These are phyloP conservation scores for Pyrenophora tritici-repentis DNA, from an alignment of 2,329 filamentous ascomycete species.

Conservation along the genomic window DNA sequence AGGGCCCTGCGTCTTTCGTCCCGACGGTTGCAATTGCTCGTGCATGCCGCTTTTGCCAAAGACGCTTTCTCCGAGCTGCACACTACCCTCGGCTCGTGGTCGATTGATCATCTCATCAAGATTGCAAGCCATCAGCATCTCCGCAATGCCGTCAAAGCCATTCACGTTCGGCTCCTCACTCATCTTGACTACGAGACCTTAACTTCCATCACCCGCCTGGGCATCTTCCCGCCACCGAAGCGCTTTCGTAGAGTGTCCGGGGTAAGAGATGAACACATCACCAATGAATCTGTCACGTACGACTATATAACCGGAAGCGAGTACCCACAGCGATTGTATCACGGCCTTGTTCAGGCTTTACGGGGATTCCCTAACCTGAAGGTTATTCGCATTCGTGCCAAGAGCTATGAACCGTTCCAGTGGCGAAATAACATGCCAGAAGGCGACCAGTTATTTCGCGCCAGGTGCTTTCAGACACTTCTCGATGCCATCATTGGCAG, in stretches of 20 bases:
- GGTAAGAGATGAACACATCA: slow-evolving; percentile 22
- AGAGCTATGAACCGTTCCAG: slow-evolving; percentile 11
- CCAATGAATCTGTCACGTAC: slow-evolving; percentile 27
- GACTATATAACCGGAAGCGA: slow-evolving; percentile 23
- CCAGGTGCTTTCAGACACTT: slow-evolving; percentile 29
- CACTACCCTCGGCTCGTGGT: slow-evolving; percentile 32
- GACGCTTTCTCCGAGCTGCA: slow-evolving; percentile 27
- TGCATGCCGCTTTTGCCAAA: slow-evolving; percentile 27
- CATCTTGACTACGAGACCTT: slow-evolving; percentile 30
- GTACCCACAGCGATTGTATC: slow-evolving; percentile 22
- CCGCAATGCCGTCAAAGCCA: slow-evolving; percentile 20
- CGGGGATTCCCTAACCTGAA: slow-evolving; percentile 23
- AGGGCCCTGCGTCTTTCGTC: slow-evolving; percentile 33
- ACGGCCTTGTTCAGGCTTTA: slow-evolving; percentile 26
- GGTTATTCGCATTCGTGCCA: slow-evolving; percentile 25
- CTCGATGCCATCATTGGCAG: slow-evolving; percentile 29
- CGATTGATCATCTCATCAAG: slow-evolving; percentile 27
- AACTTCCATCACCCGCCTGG: slow-evolving; percentile 26
- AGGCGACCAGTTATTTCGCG: slow-evolving; percentile 23
- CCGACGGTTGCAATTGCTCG: slow-evolving; percentile 26
- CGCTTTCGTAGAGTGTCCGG: slow-evolving; percentile 29
- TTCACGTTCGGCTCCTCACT: slow-evolving; percentile 34
- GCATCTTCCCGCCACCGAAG: slow-evolving; percentile 36
- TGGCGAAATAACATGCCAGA: slow-evolving; percentile 16
- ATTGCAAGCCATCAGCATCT: slow-evolving; percentile 24